Percentiles rank a stretch among this genome's conserved stretches.
Evolutionary conservation across 768 basidiomycete genomes (phyloP).

Genomic region (Coprinopsis cinerea): DNA sequence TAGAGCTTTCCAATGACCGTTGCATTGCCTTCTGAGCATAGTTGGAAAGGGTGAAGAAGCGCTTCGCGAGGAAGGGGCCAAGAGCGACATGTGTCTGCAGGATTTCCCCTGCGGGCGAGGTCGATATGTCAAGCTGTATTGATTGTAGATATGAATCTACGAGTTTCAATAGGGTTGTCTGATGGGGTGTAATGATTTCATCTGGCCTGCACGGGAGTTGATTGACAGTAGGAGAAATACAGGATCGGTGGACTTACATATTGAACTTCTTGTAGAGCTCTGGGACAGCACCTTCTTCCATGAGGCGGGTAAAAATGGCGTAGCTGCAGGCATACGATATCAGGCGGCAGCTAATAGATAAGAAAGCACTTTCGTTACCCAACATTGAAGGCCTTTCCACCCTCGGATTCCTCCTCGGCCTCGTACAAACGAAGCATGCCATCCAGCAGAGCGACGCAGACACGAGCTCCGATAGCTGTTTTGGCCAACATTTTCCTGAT

Average conservation of each 20-base stretch:
- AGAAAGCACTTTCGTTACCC: slow-evolving; percentile 59
- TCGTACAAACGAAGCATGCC: slow-evolving; percentile 68
- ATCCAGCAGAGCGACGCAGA: slow-evolving; percentile 67
- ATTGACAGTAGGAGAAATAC: slow-evolving; percentile 5
- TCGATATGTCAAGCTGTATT: slow-evolving; percentile 27
- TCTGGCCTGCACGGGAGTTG: slow-evolving; percentile 36
- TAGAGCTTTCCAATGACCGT: slow-evolving; percentile 34
- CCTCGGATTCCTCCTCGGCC: slow-evolving; percentile 56
- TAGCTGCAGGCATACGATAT: slow-evolving; percentile 37
- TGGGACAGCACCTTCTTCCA: slow-evolving; percentile 53
- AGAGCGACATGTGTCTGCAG: slow-evolving; percentile 37
- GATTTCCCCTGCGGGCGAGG: slow-evolving; percentile 24
- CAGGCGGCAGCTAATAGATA: slow-evolving; percentile 6
- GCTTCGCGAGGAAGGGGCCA: slow-evolving; percentile 52
- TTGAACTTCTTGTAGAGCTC: slow-evolving; percentile 54
- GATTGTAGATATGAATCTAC: slow-evolving; percentile 80
- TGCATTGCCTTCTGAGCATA: slow-evolving; percentile 53
- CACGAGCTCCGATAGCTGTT: slow-evolving; percentile 51
- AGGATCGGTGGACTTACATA: slow-evolving; percentile 42
- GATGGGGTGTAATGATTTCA: slow-evolving; percentile 77
- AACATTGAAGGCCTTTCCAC: slow-evolving; percentile 67
- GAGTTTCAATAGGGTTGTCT: slow-evolving; percentile 83
- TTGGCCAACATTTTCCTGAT: slow-evolving; percentile 47
- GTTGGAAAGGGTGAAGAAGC: slow-evolving; percentile 54
- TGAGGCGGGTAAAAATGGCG: slow-evolving; percentile 55